Evolutionary conservation across 1,284 basidiomycete species (phyloP).

Genomic region (Naganishia sp.): DNA sequence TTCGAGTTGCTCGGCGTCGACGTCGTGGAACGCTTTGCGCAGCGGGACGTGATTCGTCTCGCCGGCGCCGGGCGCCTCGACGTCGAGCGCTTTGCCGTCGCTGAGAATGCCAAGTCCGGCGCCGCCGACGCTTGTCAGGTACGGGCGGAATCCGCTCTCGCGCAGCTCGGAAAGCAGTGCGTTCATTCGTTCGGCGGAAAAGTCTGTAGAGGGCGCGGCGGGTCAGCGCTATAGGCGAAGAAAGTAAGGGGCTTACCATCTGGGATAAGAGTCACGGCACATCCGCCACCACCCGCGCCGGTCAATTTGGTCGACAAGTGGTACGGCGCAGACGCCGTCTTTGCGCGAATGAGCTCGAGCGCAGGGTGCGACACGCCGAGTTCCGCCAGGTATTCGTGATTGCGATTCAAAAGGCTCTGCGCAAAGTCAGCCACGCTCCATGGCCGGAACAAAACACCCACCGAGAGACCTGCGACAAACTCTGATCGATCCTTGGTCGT

Average conservation of each 20-base stretch:
- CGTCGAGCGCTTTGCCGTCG: slow-evolving; percentile 56
- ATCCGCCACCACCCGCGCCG: slow-evolving; percentile 98
- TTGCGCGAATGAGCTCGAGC: slow-evolving; percentile 76
- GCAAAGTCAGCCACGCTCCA: slow-evolving; percentile 38
- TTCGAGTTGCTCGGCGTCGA: slow-evolving; percentile 57
- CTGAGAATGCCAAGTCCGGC: slow-evolving; percentile 79
- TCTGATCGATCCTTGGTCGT: slow-evolving; percentile 66
- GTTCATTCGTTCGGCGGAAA: slow-evolving; percentile 14
- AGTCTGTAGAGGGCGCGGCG: not conserved
- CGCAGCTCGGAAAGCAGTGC: slow-evolving; percentile 35
- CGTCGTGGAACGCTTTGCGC: slow-evolving; percentile 59
- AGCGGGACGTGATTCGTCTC: slow-evolving; percentile 48
- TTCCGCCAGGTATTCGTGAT: slow-evolving; percentile 79
- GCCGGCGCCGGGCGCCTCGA: slow-evolving; percentile 51
- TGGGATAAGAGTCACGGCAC: slow-evolving; percentile 91
- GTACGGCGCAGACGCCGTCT: slow-evolving; percentile 67
- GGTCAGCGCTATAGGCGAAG: not conserved
- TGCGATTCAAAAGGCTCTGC: slow-evolving; percentile 79
- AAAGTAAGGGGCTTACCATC: slow-evolving; percentile 61
- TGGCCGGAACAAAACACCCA: slow-evolving; percentile 49
- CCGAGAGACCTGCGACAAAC: slow-evolving; percentile 64
- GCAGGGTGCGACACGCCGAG: slow-evolving; percentile 93
- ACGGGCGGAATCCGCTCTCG: slow-evolving; percentile 74
- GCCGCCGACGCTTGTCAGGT: slow-evolving; percentile 90
- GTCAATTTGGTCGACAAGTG: slow-evolving; percentile 91